phyloP scores from a whole-genome alignment of 1,139 yeast species.

The Torulaspora pretoriensis region DNA sequence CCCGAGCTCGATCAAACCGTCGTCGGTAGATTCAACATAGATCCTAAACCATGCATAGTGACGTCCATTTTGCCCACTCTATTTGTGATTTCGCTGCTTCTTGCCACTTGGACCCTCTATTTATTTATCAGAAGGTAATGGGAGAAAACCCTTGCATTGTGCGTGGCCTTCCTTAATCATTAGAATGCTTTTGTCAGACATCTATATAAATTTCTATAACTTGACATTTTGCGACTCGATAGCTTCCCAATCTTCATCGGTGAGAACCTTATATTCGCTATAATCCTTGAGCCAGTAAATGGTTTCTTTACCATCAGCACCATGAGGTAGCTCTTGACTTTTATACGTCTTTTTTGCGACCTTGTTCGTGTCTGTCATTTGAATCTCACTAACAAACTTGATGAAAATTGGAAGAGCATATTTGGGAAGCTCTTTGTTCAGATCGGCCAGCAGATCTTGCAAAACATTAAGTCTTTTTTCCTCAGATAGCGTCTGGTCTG shows the following conservation, averaged over 20 bases:
- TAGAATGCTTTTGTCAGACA: background rate
- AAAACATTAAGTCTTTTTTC: constrained; percentile 37
- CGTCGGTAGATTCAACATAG: constrained; percentile 18
- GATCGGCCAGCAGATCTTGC: constrained; percentile 40
- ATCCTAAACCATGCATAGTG: constrained; percentile 11
- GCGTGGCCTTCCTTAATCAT: no score
- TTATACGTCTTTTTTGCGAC: constrained; percentile 74
- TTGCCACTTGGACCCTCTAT: constrained; percentile 8
- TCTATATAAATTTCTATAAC: constrained; percentile 19
- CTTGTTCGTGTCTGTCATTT: constrained; percentile 79
- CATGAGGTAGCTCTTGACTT: constrained; percentile 72
- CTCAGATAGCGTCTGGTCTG: constrained; percentile 35
- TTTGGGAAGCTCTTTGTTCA: constrained; percentile 58
- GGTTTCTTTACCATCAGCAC: constrained; percentile 53
- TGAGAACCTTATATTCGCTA: constrained; percentile 52
- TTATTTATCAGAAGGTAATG: background rate
- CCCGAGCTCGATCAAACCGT: constrained; percentile 14
- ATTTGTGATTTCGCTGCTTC: constrained; percentile 6
- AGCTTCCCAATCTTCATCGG: constrained; percentile 55
- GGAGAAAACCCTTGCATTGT: background rate
- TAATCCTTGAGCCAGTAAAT: constrained; percentile 67
- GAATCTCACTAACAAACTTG: constrained; percentile 59
- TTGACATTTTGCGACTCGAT: constrained; percentile 39
- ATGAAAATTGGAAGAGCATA: constrained; percentile 86
- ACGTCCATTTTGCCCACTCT: constrained; percentile 15